A percentile compares a stretch with the other conserved stretches of the same genome.
phyloP scores from a whole-genome alignment of 164 flowering plant species.

The Dillenia turbinata region DNA sequence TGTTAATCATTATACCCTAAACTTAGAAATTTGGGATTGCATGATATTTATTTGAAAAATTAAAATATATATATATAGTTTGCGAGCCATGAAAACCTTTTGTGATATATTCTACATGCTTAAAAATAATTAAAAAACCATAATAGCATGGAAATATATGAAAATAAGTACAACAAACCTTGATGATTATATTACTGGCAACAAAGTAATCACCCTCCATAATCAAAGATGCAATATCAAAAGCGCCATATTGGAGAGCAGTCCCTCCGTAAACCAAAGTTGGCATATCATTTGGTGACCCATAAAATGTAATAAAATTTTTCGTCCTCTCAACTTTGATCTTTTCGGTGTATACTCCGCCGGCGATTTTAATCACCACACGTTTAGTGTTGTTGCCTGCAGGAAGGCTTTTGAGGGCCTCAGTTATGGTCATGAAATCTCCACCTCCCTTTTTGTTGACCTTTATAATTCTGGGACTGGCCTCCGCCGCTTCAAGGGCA shows the following conservation, averaged over 20 bases:
- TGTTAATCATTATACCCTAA: background rate
- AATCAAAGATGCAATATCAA: slow-evolving; percentile 46
- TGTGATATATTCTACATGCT: too few relatives aligned
- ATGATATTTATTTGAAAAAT: too few relatives aligned
- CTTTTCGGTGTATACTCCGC: slow-evolving; percentile 53
- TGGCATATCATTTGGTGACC: slow-evolving; percentile 27
- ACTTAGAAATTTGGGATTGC: background rate
- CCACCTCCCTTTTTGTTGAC: slow-evolving; percentile 52
- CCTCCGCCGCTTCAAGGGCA: slow-evolving; percentile 34
- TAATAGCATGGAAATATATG: background rate
- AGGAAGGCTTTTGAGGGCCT: slow-evolving; percentile 51
- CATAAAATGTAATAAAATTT: slow-evolving; percentile 51
- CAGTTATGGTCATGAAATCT: slow-evolving; percentile 49
- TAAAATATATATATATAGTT: too few relatives aligned
- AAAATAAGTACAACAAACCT: slow-evolving; percentile 17
- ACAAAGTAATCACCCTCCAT: slow-evolving; percentile 44
- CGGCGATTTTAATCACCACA: slow-evolving; percentile 34
- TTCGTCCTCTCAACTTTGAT: slow-evolving; percentile 29
- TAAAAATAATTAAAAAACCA: background rate
- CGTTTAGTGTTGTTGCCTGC: slow-evolving; percentile 30
- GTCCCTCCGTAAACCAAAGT: slow-evolving; percentile 31
- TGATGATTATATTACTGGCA: slow-evolving; percentile 44
- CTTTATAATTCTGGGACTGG: slow-evolving; percentile 18
- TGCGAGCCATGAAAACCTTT: too few relatives aligned
- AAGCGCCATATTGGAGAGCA: slow-evolving; percentile 37